Conservation (phyloP, 495 filamentous ascomycete genomes). For the Penicillium lagena region DNA sequence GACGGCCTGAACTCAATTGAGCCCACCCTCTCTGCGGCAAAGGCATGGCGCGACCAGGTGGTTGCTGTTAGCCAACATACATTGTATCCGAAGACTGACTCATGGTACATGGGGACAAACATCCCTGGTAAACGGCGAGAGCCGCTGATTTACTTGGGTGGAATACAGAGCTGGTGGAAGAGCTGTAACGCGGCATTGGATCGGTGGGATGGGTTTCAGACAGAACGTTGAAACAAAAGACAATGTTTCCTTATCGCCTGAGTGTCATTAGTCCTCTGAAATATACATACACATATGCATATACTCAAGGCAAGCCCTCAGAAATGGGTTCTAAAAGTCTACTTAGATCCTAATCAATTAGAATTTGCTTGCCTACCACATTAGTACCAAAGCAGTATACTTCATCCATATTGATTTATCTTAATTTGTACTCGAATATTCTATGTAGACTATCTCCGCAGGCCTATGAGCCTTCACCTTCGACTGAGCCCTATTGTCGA, state of each 20-base stretch:
- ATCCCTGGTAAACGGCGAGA: constrained; percentile 39
- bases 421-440: too few relatives aligned
- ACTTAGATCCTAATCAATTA: too few relatives aligned
- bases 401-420: too few relatives aligned
- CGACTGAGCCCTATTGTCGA: neutral
- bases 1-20: constrained; percentile 32
- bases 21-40: constrained; percentile 25
- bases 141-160: constrained; percentile 34
- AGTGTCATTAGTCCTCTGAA: neutral
- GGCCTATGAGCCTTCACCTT: too few relatives aligned
- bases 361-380: too few relatives aligned
- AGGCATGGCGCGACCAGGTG: constrained; percentile 32
- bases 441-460: too few relatives aligned
- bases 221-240: neutral
- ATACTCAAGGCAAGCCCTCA: too few relatives aligned
- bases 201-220: constrained; percentile 10
- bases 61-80: constrained; percentile 17
- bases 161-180: constrained; percentile 24
- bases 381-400: too few relatives aligned
- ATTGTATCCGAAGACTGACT: constrained; percentile 22
- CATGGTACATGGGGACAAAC: constrained; percentile 40
- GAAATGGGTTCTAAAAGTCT: too few relatives aligned
- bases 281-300: neutral
- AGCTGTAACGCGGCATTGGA: constrained; percentile 10
- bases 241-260: too few relatives aligned